Conservation (phyloP, 495 filamentous ascomycete genomes). For the Cercophora samala region DNA sequence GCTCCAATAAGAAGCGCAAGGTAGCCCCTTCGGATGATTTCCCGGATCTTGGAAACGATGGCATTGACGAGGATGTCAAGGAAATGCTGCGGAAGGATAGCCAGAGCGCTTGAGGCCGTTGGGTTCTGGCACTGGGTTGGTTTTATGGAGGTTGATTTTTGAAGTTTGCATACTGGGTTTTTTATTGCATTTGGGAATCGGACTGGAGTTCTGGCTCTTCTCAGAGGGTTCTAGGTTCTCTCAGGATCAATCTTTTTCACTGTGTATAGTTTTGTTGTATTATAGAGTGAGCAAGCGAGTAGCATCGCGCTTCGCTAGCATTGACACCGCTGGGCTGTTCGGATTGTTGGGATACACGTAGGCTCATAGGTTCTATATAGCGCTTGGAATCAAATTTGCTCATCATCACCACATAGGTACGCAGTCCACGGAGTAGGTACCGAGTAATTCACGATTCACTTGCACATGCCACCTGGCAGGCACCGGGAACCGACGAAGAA, state of each 20-base stretch:
- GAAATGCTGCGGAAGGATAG: slow-evolving; percentile 64
- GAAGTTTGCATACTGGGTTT: background rate
- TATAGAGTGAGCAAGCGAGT: background rate
- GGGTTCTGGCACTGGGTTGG: background rate
- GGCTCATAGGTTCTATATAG: background rate
- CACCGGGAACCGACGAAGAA: slow-evolving; percentile 10
- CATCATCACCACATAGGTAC: no score
- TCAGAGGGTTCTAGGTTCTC: background rate
- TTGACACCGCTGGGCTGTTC: no score
- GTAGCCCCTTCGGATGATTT: slow-evolving; percentile 61
- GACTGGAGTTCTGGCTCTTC: background rate
- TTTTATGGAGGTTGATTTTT: background rate
- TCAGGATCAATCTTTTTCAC: background rate
- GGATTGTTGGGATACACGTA: background rate
- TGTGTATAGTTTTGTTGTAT: background rate
- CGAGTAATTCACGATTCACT: background rate
- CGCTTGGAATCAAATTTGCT: background rate
- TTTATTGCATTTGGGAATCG: background rate
- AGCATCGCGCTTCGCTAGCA: background rate
- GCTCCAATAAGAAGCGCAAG: slow-evolving; percentile 72
- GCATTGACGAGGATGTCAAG: slow-evolving; percentile 79
- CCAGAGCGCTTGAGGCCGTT: slow-evolving; percentile 9
- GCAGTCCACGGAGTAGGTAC: no score
- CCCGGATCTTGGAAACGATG: slow-evolving; percentile 67
- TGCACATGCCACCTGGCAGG: background rate